Percentiles rank a stretch among this genome's conserved stretches.
phyloP scores from a whole-genome alignment of 176 grass and related monocot species.

The Oryza meyeriana region DNA sequence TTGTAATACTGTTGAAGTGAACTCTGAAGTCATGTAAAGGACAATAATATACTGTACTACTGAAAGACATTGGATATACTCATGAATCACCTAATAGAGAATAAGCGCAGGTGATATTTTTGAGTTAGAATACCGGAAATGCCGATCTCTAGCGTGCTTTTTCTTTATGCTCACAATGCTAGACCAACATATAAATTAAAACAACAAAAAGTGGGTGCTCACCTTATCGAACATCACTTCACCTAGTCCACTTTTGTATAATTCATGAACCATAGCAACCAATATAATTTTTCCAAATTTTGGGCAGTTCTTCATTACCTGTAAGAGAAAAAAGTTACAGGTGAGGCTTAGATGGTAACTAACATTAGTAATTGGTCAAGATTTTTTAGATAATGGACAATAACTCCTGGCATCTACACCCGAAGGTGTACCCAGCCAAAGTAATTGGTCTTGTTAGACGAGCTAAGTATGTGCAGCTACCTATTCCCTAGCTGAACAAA shows the following conservation, averaged over 20 bases:
- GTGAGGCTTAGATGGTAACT: constrained; percentile 5
- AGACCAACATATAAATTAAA: constrained; percentile 10
- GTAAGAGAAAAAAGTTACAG: constrained; percentile 24
- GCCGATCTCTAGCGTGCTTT: background rate
- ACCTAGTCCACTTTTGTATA: constrained; percentile 82
- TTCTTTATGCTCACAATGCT: background rate
- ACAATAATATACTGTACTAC: background rate
- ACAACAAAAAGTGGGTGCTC: constrained; percentile 4
- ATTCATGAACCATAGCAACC: constrained; percentile 88
- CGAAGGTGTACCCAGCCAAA: background rate
- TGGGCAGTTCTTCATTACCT: constrained; percentile 93
- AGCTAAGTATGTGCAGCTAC: background rate
- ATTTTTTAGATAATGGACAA: background rate
- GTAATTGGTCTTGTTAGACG: background rate
- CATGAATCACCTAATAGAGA: background rate
- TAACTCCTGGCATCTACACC: background rate
- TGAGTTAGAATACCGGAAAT: background rate
- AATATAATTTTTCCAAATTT: constrained; percentile 88
- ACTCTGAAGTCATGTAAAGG: background rate
- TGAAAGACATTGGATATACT: background rate
- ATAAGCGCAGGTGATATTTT: constrained; percentile 2
- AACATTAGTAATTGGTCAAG: background rate
- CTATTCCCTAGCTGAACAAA: background rate
- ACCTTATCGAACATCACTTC: constrained; percentile 96
- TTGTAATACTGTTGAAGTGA: background rate